Evolutionary conservation across 306 rosid genomes (phyloP).

Genomic region (Begonia masoniana): DNA sequence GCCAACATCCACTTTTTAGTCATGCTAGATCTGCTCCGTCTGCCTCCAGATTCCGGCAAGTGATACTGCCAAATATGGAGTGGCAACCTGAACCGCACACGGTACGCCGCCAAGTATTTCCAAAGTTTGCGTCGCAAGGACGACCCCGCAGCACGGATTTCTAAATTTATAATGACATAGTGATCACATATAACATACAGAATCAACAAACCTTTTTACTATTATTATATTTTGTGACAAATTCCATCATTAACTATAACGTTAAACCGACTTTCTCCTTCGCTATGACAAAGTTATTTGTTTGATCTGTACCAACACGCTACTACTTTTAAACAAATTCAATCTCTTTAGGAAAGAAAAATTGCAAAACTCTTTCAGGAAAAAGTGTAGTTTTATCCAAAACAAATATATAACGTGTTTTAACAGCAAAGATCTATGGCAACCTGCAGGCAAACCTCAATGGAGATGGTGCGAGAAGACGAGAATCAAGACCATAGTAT

Average conservation of each 20-base stretch:
- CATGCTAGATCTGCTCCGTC: constrained; percentile 5
- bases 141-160: constrained; percentile 69
- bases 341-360: no score
- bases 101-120: constrained; percentile 83
- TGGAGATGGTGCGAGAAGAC: constrained; percentile 70
- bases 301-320: no score
- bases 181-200: neutral
- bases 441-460: constrained; percentile 92
- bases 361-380: neutral
- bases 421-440: neutral
- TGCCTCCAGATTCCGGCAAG: constrained; percentile 79
- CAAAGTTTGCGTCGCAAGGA: constrained; percentile 62
- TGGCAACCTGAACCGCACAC: constrained; percentile 70
- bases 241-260: no score
- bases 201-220: no score
- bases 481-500: constrained; percentile 46
- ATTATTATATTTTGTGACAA: no score
- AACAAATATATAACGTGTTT: no score
- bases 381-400: neutral
- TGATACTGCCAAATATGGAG: constrained; percentile 56
- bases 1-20: no score
- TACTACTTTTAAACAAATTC: no score
- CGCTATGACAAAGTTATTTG: no score
- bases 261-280: no score
- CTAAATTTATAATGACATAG: constrained; percentile 24